Evolutionary conservation across 306 rosid genomes (phyloP).

Genomic region (Alnus glutinosa): DNA sequence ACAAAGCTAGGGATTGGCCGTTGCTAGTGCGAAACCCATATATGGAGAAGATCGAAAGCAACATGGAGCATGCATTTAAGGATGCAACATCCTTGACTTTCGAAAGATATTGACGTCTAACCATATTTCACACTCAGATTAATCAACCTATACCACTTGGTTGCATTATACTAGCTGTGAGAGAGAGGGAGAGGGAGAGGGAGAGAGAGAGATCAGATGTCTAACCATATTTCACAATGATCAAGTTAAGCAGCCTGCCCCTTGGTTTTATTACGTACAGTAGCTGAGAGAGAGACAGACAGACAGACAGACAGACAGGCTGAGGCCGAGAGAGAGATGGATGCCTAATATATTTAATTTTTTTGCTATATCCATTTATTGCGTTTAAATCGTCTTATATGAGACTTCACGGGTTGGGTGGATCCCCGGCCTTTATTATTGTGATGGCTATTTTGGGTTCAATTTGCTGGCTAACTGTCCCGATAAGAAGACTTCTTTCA

Average conservation of each 20-base stretch:
- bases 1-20: neutral
- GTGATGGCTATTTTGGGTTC: neutral
- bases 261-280: no score
- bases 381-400: slow-evolving; percentile 6
- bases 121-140: neutral
- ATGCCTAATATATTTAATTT: no score
- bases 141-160: neutral
- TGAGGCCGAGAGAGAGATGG: no score
- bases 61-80: neutral
- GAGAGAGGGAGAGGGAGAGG: neutral
- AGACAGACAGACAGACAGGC: no score
- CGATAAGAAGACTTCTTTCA: neutral
- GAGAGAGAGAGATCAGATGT: neutral
- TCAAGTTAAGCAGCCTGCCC: no score
- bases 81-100: neutral
- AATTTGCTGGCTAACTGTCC: slow-evolving; percentile 14
- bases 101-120: neutral
- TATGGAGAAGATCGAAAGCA: neutral
- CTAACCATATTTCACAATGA: no score
- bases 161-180: no score
- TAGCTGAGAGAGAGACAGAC: no score
- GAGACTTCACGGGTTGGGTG: slow-evolving; percentile 41
- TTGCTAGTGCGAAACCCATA: no score
- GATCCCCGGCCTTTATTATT: slow-evolving; percentile 29
- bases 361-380: slow-evolving; percentile 26